Evolutionary conservation across 2,329 filamentous ascomycete species (phyloP).

Genomic region (Cordyceps javanica): DNA sequence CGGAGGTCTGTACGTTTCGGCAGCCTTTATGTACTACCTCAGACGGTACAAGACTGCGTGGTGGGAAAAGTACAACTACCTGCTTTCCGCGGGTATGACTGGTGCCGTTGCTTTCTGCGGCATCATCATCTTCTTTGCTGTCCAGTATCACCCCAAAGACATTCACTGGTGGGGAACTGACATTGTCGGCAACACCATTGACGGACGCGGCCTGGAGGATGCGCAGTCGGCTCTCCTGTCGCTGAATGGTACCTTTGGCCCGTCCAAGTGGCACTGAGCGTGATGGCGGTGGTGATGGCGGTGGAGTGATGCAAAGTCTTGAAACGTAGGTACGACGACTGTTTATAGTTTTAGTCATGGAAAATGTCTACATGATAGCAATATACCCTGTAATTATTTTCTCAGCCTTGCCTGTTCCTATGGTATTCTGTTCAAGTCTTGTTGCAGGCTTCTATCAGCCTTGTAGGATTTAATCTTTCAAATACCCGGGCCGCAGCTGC

Average conservation of each 20-base stretch:
- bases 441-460: no score
- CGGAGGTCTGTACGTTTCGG: slow-evolving; percentile 33
- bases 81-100: slow-evolving; percentile 33
- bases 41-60: slow-evolving; percentile 31
- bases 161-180: slow-evolving; percentile 38
- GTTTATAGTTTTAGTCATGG: not conserved
- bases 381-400: slow-evolving; percentile 6
- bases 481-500: no score
- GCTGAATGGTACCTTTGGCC: slow-evolving; percentile 3
- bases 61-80: slow-evolving; percentile 42
- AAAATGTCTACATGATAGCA: not conserved
- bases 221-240: not conserved
- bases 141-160: slow-evolving; percentile 30
- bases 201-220: slow-evolving; percentile 13
- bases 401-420: not conserved
- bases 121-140: slow-evolving; percentile 37
- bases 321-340: not conserved
- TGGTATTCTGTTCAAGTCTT: not conserved
- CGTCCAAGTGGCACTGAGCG: slow-evolving; percentile 1
- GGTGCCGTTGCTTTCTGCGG: slow-evolving; percentile 34
- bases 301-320: not conserved
- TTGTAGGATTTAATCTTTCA: no score
- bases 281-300: not conserved
- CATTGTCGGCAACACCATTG: slow-evolving; percentile 16
- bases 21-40: slow-evolving; percentile 39